A percentile compares a stretch with the other conserved stretches of the same genome.
Evolutionary conservation across 345 rosid species (phyloP).

Genomic region (Citrus reticulata): DNA sequence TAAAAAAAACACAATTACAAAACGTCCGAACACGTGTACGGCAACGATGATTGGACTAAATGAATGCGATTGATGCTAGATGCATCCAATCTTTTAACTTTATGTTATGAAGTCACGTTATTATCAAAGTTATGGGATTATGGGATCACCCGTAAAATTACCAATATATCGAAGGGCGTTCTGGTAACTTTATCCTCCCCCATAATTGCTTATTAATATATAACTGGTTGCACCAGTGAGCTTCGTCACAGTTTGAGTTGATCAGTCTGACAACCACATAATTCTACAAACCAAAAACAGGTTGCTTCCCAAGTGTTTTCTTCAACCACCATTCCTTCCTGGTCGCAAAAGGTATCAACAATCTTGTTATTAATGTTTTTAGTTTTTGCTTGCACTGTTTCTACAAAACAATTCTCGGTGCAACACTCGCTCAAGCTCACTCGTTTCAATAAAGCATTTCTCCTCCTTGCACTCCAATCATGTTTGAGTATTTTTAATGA

Average conservation of each 20-base stretch:
- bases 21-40: conserved; percentile 64
- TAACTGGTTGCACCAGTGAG: not conserved
- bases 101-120: conserved; percentile 7
- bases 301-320: not conserved
- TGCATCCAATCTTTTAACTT: conserved; percentile 6
- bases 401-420: not conserved
- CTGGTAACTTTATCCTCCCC: conserved; percentile 20
- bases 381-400: not conserved
- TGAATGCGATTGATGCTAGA: conserved; percentile 14
- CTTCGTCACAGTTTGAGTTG: conserved; percentile 1
- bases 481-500: not conserved
- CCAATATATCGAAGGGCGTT: conserved; percentile 17
- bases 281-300: not conserved
- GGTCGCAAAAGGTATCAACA: not conserved
- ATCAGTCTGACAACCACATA: not conserved
- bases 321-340: not conserved
- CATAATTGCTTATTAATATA: conserved; percentile 29
- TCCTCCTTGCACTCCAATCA: not conserved
- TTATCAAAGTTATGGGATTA: conserved; percentile 7
- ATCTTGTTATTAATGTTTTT: not conserved
- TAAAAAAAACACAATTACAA: not conserved
- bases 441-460: not conserved
- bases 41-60: conserved; percentile 13
- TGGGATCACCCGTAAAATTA: not conserved
- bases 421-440: not conserved